phyloP scores from a whole-genome alignment of 257 asterid species.

The Capsicum rhomboideum region DNA sequence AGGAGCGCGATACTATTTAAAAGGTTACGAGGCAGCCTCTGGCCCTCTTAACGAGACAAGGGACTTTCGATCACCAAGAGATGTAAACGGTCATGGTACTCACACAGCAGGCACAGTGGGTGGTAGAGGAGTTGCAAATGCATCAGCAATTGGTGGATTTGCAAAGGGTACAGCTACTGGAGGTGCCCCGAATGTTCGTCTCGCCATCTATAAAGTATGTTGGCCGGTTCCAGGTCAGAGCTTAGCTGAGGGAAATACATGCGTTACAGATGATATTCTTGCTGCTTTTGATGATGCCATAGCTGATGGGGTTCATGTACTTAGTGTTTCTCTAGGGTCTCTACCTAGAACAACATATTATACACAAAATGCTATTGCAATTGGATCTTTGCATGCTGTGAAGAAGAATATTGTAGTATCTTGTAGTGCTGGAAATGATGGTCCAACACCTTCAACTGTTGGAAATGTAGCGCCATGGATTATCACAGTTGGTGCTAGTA shows the following conservation, averaged over 20 bases:
- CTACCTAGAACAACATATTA: slow-evolving; percentile 2
- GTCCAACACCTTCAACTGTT: slow-evolving; percentile 18
- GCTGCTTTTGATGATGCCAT: slow-evolving; percentile 47
- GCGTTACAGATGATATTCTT: slow-evolving; percentile 21
- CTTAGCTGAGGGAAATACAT: slow-evolving; percentile 3
- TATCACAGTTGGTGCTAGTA: slow-evolving; percentile 38
- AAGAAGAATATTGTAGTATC: slow-evolving; percentile 23
- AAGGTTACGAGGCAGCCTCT: slow-evolving; percentile 11
- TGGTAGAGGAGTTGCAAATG: slow-evolving; percentile 26
- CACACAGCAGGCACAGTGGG: slow-evolving; percentile 39
- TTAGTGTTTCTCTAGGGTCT: slow-evolving; percentile 24
- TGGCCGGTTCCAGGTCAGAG: slow-evolving; percentile 19
- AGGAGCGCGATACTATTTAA: slow-evolving; percentile 43
- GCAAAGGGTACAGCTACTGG: slow-evolving; percentile 35
- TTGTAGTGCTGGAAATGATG: slow-evolving; percentile 34
- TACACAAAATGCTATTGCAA: slow-evolving; percentile 7
- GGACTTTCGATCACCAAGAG: slow-evolving; percentile 32
- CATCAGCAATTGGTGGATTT: slow-evolving; percentile 28
- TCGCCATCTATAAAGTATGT: slow-evolving; percentile 36
- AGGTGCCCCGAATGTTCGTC: slow-evolving; percentile 38
- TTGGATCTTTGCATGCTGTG: slow-evolving; percentile 34
- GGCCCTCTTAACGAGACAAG: slow-evolving; percentile 18
- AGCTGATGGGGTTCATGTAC: slow-evolving; percentile 32
- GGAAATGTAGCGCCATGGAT: slow-evolving; percentile 37
- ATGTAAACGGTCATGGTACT: slow-evolving; percentile 34